Conservation (phyloP, 306 rosid species). For the Vachellia pachyceras region DNA sequence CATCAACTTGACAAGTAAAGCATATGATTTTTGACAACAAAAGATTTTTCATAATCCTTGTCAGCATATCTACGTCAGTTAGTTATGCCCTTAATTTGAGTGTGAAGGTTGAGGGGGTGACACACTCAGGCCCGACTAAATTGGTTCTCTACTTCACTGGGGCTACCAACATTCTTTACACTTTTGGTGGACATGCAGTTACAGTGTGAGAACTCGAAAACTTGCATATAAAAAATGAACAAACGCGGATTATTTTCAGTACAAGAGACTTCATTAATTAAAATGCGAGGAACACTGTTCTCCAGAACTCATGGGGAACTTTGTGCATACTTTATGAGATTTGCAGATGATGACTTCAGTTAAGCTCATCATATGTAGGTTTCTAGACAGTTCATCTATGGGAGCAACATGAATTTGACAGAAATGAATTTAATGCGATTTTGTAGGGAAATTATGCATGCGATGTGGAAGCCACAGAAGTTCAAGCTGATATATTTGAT, state of each 20-base stretch:
- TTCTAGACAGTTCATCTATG: no score
- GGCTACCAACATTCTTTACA: conserved; percentile 97
- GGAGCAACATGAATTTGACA: conserved; percentile 25
- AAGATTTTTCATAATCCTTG: conserved; percentile 11
- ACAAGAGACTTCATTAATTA: conserved; percentile 9
- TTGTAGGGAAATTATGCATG: conserved; percentile 97
- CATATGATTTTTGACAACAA: not conserved
- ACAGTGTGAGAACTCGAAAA: conserved; percentile 73
- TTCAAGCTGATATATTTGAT: conserved; percentile 88
- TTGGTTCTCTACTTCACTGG: conserved; percentile 97
- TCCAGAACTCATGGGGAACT: not conserved
- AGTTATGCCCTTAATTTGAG: conserved; percentile 9
- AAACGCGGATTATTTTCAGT: not conserved
- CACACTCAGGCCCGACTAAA: conserved; percentile 87
- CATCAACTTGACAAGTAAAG: not conserved
- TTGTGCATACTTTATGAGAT: not conserved
- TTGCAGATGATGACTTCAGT: not conserved
- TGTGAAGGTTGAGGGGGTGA: conserved; percentile 84
- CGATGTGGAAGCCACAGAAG: conserved; percentile 99
- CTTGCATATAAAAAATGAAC: conserved; percentile 1
- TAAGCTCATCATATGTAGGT: not conserved
- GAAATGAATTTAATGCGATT: not conserved
- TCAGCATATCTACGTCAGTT: not conserved
- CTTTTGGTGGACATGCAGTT: conserved; percentile 99
- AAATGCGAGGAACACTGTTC: not conserved